Evolutionary conservation across 768 basidiomycete species (phyloP), one percentile per base, ranked within the genome.

Genomic region (Suillus placidus): DNA sequence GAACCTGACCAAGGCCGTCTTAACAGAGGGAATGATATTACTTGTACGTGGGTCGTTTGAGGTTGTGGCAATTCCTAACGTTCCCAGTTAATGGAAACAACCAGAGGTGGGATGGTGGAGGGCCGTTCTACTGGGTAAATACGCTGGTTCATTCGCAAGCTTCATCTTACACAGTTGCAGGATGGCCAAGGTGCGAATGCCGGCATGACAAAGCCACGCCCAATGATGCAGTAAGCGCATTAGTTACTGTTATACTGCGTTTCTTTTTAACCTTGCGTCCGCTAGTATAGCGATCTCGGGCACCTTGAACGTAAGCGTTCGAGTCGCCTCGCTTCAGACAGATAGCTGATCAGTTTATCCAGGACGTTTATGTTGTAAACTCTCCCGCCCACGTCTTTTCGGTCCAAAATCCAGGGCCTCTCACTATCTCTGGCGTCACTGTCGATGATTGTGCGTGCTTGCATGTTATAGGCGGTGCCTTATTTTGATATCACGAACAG

Each of bases 371-470:
- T 16, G 74, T 81, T 9, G 52, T 80, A 35, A 83, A 84, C 70
- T 76, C 80, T 10, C 83, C 84, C 9, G 69, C 69, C n/a, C 77
- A 74, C 6, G 67, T 67, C 52, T 76, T 79, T 68, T 60, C 76
- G 37, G 66, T 82, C 51, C 66, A 56, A 23, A 78, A 77, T 70
- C 35, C 58, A 47, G 75, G 68, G 14, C 58, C 72, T 0, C 61
- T 80, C 76, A 71, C 80, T 18, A 83, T 91, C 71, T 79, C 81
- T 2, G 72, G 76, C 45, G 72, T 85, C 32, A 81, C 71, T 20
- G 80, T 90, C 63, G 87, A 90, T 66, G 79, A 90, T 66, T 86
- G 88, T 89, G 57, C 67, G 83, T 70, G 6, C 13, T 35, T 5
- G 16, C n/a, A 18, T 58, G 30, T 57, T 7, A 12, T 6, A 43